Conservation (phyloP, 257 asterid species). For the Thymus mandschuricus region DNA sequence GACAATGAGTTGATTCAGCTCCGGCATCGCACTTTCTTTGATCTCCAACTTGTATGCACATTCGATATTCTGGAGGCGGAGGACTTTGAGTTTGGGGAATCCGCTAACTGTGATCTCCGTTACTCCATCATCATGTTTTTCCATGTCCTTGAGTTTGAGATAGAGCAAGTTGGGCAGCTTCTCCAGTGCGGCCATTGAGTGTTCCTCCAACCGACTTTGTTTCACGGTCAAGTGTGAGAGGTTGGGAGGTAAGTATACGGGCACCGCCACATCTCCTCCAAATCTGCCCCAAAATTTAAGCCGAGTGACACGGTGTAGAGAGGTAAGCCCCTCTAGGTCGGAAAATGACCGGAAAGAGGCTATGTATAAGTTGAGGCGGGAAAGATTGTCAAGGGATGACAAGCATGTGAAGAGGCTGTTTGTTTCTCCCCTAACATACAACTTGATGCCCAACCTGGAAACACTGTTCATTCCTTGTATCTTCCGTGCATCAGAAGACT, state of each 20-base stretch:
- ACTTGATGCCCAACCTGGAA: neutral
- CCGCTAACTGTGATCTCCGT: neutral
- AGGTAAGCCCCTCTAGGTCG: no score
- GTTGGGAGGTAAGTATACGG: constrained; percentile 31
- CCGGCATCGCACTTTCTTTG: neutral
- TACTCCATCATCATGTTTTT: neutral
- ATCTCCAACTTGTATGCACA: neutral
- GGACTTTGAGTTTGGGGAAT: neutral
- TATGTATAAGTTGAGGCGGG: neutral
- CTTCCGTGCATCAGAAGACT: neutral
- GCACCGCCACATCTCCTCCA: neutral
- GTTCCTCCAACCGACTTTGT: neutral
- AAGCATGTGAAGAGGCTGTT: neutral
- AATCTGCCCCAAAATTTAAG: constrained; percentile 16
- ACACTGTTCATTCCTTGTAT: neutral
- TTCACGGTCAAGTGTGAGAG: constrained; percentile 29
- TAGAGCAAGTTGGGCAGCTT: constrained; percentile 13
- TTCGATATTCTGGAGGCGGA: neutral
- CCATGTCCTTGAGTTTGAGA: neutral
- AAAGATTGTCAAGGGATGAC: neutral
- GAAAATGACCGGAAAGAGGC: no score
- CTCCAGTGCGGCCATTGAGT: constrained; percentile 27
- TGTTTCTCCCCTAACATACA: neutral
- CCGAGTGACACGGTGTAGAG: neutral
- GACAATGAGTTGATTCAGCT: neutral